These are phyloP conservation scores for Arachis monticola DNA, from an alignment of 331 rosid genomes.

Conservation along the genomic window DNA sequence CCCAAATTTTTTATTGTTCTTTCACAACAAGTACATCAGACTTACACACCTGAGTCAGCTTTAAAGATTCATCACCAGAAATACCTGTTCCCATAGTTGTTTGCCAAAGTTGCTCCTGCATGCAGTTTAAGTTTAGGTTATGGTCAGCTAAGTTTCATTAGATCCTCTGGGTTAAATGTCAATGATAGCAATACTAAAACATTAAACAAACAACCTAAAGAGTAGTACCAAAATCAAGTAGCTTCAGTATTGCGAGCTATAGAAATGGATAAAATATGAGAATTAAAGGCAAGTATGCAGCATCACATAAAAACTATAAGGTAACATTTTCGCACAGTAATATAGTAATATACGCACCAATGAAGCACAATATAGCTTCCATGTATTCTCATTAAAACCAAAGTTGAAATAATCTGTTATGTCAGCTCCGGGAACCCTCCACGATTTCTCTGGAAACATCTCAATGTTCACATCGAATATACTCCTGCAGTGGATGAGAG, in stretches of 20 bases:
- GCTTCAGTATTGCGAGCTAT: constrained; percentile 29
- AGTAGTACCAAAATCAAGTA: constrained; percentile 10
- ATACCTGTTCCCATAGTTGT: constrained; percentile 38
- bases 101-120: constrained; percentile 53
- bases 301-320: constrained; percentile 22
- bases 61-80: constrained; percentile 37
- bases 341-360: constrained; percentile 54
- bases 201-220: constrained; percentile 28
- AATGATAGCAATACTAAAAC: constrained; percentile 23
- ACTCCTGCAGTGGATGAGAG: constrained; percentile 48
- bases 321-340: constrained; percentile 20
- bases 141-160: constrained; percentile 14
- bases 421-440: constrained; percentile 65
- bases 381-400: constrained; percentile 66
- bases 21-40: constrained; percentile 12
- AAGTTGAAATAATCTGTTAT: constrained; percentile 72
- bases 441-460: constrained; percentile 61
- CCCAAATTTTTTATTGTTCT: constrained; percentile 17
- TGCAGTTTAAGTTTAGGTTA: constrained; percentile 25
- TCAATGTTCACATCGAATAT: constrained; percentile 66
- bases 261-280: constrained; percentile 19
- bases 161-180: constrained; percentile 25
- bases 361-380: constrained; percentile 71
- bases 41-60: constrained; percentile 47
- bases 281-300: constrained; percentile 19